These are phyloP conservation scores for Sclerotinia subarctica DNA, from an alignment of 2,329 filamentous ascomycete species.

Conservation along the genomic window DNA sequence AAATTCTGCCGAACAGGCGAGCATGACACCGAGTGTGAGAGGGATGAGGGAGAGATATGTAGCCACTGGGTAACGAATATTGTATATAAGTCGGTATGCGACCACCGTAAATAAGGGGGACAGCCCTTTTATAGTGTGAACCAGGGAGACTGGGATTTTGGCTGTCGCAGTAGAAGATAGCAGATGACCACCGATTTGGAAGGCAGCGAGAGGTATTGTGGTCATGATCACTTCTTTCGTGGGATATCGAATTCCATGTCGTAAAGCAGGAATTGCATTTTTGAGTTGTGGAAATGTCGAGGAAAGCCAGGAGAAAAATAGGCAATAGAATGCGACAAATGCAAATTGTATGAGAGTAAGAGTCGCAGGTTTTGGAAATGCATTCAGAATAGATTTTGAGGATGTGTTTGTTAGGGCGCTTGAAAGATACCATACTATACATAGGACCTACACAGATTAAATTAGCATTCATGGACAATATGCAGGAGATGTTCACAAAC, in stretches of 20 bases:
- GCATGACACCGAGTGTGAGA: slow-evolving; percentile 88
- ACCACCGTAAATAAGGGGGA: slow-evolving; percentile 93
- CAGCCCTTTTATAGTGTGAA: slow-evolving; percentile 97
- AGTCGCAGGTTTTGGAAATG: slow-evolving; percentile 85
- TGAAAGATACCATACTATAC: slow-evolving; percentile 89
- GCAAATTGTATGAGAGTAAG: slow-evolving; percentile 91
- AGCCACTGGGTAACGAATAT: slow-evolving; percentile 79
- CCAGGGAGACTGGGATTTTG: slow-evolving; percentile 91
- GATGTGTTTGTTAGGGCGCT: slow-evolving; percentile 97
- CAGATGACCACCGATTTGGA: slow-evolving; percentile 91
- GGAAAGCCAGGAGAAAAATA: slow-evolving; percentile 75
- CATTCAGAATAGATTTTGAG: slow-evolving; percentile 93
- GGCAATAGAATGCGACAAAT: slow-evolving; percentile 84
- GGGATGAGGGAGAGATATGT: slow-evolving; percentile 91
- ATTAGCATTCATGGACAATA: slow-evolving; percentile 25
- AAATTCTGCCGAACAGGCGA: slow-evolving; percentile 91
- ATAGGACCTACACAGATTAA: slow-evolving; percentile 62
- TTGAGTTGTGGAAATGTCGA: slow-evolving; percentile 68
- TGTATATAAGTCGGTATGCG: slow-evolving; percentile 85
- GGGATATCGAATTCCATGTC: slow-evolving; percentile 78
- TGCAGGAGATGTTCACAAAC: slow-evolving; percentile 50
- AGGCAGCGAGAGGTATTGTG: slow-evolving; percentile 85
- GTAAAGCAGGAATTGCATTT: slow-evolving; percentile 70
- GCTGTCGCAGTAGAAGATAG: slow-evolving; percentile 91
- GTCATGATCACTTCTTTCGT: slow-evolving; percentile 78